Conservation (phyloP, 805 yeast genomes). For the Cephaloascus fragrans region DNA sequence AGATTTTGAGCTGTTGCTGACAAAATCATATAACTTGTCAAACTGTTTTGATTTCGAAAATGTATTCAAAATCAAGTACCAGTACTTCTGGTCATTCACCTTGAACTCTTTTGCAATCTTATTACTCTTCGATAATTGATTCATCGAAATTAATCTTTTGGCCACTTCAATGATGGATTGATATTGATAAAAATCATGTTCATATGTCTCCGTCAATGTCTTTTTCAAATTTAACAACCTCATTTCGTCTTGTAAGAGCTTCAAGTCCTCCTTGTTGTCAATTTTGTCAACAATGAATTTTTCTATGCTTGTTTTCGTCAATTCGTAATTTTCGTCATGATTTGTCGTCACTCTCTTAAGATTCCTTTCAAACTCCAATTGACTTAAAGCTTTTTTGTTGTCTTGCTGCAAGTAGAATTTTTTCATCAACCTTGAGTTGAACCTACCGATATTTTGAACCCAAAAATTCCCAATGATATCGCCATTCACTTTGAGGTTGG, state of each 20-base stretch:
- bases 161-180: conserved; percentile 41
- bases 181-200: conserved; percentile 24
- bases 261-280: conserved; percentile 22
- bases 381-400: conserved; percentile 12
- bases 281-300: neutral
- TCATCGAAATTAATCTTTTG: conserved; percentile 28
- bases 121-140: conserved; percentile 41
- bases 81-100: conserved; percentile 46
- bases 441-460: conserved; percentile 18
- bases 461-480: conserved; percentile 28
- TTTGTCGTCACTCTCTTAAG: conserved; percentile 8
- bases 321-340: conserved; percentile 11
- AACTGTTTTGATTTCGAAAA: conserved; percentile 39
- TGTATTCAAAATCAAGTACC: conserved; percentile 41
- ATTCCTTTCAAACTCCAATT: conserved; percentile 8
- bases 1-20: conserved; percentile 37
- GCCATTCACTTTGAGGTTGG: conserved; percentile 21
- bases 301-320: conserved; percentile 11
- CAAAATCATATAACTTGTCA: conserved; percentile 45
- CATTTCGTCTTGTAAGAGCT: conserved; percentile 32
- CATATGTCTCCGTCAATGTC: conserved; percentile 29
- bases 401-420: conserved; percentile 22
- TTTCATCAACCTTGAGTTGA: conserved; percentile 13
- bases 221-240: conserved; percentile 34
- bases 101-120: conserved; percentile 43